Evolutionary conservation across 805 yeast genomes (phyloP), one percentile per base, ranked within the genome.

Genomic region (Lipomyces chichibuensis): DNA sequence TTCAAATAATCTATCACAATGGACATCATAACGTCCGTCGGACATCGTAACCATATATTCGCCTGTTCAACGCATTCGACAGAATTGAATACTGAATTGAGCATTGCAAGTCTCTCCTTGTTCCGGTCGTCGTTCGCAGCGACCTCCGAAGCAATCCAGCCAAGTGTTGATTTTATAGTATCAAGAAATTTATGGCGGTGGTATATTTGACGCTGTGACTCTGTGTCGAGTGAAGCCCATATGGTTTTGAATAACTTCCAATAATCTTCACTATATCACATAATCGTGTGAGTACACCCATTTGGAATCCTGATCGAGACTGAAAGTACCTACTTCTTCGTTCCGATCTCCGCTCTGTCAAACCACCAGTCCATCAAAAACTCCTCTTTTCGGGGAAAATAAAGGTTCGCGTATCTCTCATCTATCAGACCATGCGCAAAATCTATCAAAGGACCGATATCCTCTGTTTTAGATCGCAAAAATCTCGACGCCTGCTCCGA

Each of bases 331-430:
- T 61, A 67, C 70, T 49, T 58, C 33, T 59, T 59, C 59, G 23
- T 33, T 13, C 62, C 67, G 93, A 81, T 64, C 88, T 79, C 68
- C 2, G 55, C 61, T 62, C 70, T 73, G 54, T 77, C 78, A 58
- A 79, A 71, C 56, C 73, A 62, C 80, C 80, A 79, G 35, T 79
- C 81, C 25, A 77, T 63, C 3, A 79, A 57, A n/a, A 78, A 77
- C 2, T 69, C 64, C 9, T 76, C 71, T 52, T 72, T 73, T n/a
- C 73, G 65, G 0, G 82, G 82, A 4, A 79, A 73, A 52, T 65
- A 70, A 0, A 78, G 69, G 0, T 63, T 33, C 1, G 65, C 2
- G 32, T 64, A 53, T 2, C 64, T 35, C 1, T 73, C 76, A 43
- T 63, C 59, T 1, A 69, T 52, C 8, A 77, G 57, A 4, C 60